These are phyloP conservation scores for Aspergillus pseudotamarii DNA, from an alignment of 2,329 filamentous ascomycete species.

Conservation along the genomic window DNA sequence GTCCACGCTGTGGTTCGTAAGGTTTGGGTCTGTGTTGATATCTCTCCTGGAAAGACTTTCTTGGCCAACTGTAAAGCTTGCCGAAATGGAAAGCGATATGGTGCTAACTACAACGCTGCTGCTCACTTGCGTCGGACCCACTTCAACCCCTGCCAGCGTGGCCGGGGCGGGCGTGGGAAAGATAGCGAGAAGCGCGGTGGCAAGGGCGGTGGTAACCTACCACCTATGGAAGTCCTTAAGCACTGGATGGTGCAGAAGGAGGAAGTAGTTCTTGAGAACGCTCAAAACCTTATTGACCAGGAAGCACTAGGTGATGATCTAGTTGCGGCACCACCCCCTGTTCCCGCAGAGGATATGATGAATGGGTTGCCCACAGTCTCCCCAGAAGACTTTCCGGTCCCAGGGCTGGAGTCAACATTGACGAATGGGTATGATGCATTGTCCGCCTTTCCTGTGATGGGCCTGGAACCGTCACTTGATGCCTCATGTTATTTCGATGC, in stretches of 20 bases:
- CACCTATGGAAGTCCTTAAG: slow-evolving; percentile 63
- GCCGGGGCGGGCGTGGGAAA: slow-evolving; percentile 58
- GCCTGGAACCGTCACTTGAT: slow-evolving; percentile 36
- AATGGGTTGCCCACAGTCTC: slow-evolving; percentile 16
- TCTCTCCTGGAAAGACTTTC: slow-evolving; percentile 62
- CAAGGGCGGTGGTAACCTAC: slow-evolving; percentile 64
- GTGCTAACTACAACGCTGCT: slow-evolving; percentile 91
- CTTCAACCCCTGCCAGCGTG: slow-evolving; percentile 70
- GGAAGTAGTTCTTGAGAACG: slow-evolving; percentile 47
- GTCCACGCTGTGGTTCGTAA: slow-evolving; percentile 65
- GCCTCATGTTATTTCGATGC: slow-evolving; percentile 35
- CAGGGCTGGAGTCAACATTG: slow-evolving; percentile 31
- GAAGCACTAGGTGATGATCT: slow-evolving; percentile 27
- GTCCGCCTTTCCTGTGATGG: slow-evolving; percentile 29
- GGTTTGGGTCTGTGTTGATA: slow-evolving; percentile 66
- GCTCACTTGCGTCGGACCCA: slow-evolving; percentile 86
- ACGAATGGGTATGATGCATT: slow-evolving; percentile 35
- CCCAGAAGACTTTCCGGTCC: slow-evolving; percentile 22
- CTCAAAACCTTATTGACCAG: slow-evolving; percentile 28
- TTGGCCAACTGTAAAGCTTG: slow-evolving; percentile 85
- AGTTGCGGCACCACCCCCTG: slow-evolving; percentile 11
- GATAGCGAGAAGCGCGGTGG: slow-evolving; percentile 63
- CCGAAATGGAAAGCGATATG: slow-evolving; percentile 74
- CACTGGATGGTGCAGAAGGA: slow-evolving; percentile 63
- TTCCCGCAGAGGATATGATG: slow-evolving; percentile 18